These are phyloP conservation scores for Cicer yamashitae DNA, from an alignment of 306 rosid species.

Conservation along the genomic window DNA sequence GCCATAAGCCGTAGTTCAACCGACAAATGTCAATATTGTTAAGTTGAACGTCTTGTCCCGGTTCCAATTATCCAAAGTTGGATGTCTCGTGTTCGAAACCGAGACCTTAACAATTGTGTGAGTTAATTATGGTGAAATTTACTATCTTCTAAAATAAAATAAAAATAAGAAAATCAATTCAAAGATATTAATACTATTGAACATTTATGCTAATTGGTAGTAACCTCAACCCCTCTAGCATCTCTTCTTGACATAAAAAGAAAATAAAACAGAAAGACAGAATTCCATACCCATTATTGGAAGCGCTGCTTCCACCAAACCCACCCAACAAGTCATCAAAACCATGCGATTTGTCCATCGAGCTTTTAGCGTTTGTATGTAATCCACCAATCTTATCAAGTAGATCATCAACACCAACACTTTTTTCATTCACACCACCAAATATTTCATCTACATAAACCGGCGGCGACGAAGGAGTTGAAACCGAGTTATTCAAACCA, in stretches of 20 bases:
- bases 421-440: conserved; percentile 61
- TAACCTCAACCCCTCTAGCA: background rate
- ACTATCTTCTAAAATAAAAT: too few relatives aligned
- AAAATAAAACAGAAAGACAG: background rate
- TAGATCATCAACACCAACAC: conserved; percentile 60
- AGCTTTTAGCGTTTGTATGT: conserved; percentile 38
- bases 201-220: conserved; percentile 1
- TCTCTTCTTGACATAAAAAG: background rate
- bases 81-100: too few relatives aligned
- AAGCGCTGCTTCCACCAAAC: conserved; percentile 61
- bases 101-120: too few relatives aligned
- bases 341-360: conserved; percentile 35
- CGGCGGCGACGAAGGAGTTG: conserved; percentile 39
- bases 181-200: background rate
- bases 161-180: background rate
- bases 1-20: too few relatives aligned
- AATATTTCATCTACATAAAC: conserved; percentile 67
- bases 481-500: conserved; percentile 53
- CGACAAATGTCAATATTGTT: too few relatives aligned
- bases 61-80: too few relatives aligned
- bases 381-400: conserved; percentile 59
- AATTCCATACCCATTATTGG: conserved; percentile 59
- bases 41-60: too few relatives aligned
- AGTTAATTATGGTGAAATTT: too few relatives aligned
- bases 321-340: conserved; percentile 81